Evolutionary conservation across 768 basidiomycete species (phyloP).

Genomic region (Lentinus brumalis): DNA sequence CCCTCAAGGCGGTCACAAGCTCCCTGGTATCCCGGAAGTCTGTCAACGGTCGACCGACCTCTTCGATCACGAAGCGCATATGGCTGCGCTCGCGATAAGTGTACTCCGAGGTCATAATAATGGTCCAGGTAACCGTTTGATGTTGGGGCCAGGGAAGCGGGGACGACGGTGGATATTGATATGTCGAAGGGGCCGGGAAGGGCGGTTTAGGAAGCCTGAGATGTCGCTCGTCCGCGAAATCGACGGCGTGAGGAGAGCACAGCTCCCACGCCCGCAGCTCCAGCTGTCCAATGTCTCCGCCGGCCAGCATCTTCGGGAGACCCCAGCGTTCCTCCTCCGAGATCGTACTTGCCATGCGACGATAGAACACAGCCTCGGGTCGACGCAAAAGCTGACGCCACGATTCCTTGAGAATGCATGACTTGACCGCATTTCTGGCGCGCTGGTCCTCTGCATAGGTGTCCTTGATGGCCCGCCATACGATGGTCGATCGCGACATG

Average conservation of each 20-base stretch:
- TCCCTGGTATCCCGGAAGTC: conserved; percentile 11
- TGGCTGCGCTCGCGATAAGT: conserved; percentile 12
- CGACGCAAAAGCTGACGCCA: conserved; percentile 11
- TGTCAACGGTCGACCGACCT: conserved; percentile 8
- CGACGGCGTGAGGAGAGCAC: too few relatives aligned
- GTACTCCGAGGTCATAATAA: background rate
- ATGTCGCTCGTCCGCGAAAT: too few relatives aligned
- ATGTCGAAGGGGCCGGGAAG: too few relatives aligned
- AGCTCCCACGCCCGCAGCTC: background rate
- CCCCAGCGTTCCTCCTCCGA: background rate
- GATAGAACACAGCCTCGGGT: conserved; percentile 8
- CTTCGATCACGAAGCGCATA: conserved; percentile 12
- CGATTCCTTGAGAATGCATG: conserved; percentile 13
- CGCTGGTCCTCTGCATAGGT: background rate
- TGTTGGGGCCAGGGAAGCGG: conserved; percentile 2
- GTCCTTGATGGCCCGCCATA: conserved; percentile 17
- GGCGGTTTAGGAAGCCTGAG: too few relatives aligned
- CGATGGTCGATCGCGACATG: conserved; percentile 16
- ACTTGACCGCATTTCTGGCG: background rate
- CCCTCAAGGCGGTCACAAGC: conserved; percentile 2
- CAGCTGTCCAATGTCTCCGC: background rate
- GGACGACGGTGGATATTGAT: background rate
- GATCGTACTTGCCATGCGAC: background rate
- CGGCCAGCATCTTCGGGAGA: background rate
- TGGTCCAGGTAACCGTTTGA: conserved; percentile 6